Base-by-base conservation (phyloP, 495 filamentous ascomycete genomes). In the Podospora fimiseda region DNA sequence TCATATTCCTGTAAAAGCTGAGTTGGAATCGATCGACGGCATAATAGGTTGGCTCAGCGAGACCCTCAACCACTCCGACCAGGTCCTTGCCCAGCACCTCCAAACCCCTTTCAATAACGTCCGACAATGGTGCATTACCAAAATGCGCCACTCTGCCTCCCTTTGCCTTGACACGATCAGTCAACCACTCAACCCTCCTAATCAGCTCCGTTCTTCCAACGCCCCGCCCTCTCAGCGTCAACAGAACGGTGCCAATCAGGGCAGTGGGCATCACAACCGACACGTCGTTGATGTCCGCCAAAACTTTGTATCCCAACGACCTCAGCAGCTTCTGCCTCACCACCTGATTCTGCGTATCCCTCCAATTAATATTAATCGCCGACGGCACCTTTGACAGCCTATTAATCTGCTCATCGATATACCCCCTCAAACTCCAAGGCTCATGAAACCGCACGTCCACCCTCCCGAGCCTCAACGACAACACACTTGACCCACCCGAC, bases 1-100 rank as follows among this genome's bases (percentile, higher is more conserved):
- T 94, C 92, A 96, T 96, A 67, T 98, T 98, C 39, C 93, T 84
- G 67, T 97, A 98, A 70, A 97, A 98, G 0, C 88, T 93, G 8
- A 98, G 80, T 61, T 97, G 92, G 72, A 98, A 98, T 46, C 91
- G 80, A 67, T 98, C 93, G 22, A 96, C 89, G 2, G 93, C 92
- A 60, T 87, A 94, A 64, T 87, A 96, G 0, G 91, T 96, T 11
- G 86, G 85, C 63, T 98, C 93, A 0, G 83, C 84, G 13, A 98
- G 70, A 2, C 84, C 89, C 41, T 83, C 74, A 1, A 94, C 80
- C 1, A 83, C 69, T 4, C 90, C 90, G 1, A 98, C 89, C 3
- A 98, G 79, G 51, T 89, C 85, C 27, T 88, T 85, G 0, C 93
- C 93, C 1, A 98, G 76, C 0, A 97, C 93, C 40, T 95, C 91